Base-by-base conservation (phyloP, 163 green algal species). In the Picocystis sp. region DNA sequence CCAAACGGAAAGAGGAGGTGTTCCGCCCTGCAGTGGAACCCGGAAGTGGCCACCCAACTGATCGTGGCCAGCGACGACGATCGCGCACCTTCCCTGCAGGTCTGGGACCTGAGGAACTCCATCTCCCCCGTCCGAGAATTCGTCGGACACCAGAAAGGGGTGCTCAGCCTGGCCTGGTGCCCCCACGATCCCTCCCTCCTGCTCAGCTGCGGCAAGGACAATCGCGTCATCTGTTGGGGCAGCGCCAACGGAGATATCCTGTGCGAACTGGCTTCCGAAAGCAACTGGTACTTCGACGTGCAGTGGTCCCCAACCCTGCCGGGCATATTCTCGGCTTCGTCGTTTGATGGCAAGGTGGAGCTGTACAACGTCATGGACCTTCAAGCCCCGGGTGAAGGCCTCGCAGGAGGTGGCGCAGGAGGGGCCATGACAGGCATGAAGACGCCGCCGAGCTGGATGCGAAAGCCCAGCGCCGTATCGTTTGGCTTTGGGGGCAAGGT, bases 51-150 rank as follows among this genome's bases (percentile, higher is more conserved):
- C 11, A 96, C 83, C 3, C 84, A 95, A 71, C 63, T 99, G 11
- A 73, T 95, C 34, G 87, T 98, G 47, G 86, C 88, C 2, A 92
- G 73, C 19, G 90, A 94, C 38, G 85, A 97, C 44, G 90, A 99
- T 65, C 59, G 74, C 29, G 84, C 68, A 2, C 84, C 85, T n/a
- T 76, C 72, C 6, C 65, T 97, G 53, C 83, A 94, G 71, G 77
- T 96, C 49, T 99, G 90, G 90, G 90, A 99, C 69, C 73, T 98
- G 60, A 77, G 90, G 45, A 95, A 92, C 74, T 80, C 77, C 48
- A 78, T 84, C 43, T 81, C 75, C 0, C 87, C 87, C 1, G 43
- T 92, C 11, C 75, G 72, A 11, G 76, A 88, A 70, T 61, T 81
- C 11, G 47, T 50, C 5, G 70, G 65, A 2, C 78, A 87, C 57